These are phyloP conservation scores for Arxiozyma bovina DNA, from an alignment of 1,139 yeast species.

Conservation along the genomic window DNA sequence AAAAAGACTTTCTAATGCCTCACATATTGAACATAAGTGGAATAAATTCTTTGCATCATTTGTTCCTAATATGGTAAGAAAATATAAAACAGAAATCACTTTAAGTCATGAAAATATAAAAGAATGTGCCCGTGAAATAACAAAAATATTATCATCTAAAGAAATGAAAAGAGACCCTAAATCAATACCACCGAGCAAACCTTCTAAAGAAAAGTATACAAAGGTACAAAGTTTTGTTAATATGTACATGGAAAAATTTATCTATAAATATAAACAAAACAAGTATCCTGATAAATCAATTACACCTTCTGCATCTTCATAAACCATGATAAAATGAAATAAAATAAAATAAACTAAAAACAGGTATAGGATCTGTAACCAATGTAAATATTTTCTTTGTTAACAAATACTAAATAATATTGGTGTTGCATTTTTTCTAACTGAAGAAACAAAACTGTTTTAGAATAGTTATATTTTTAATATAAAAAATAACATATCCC, in stretches of 20 bases:
- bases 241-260: conserved; percentile 66
- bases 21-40: conserved; percentile 42
- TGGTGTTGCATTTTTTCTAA: neutral
- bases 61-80: conserved; percentile 72
- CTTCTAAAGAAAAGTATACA: conserved; percentile 53
- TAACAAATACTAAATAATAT: neutral
- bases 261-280: conserved; percentile 42
- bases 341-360: no score
- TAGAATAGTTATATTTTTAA: no score
- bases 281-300: conserved; percentile 14
- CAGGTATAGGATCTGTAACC: neutral
- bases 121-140: conserved; percentile 71
- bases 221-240: conserved; percentile 60
- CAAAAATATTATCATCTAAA: conserved; percentile 51
- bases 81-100: conserved; percentile 42
- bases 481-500: neutral
- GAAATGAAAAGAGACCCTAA: conserved; percentile 43
- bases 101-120: conserved; percentile 70
- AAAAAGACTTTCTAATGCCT: conserved; percentile 16
- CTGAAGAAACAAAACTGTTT: neutral
- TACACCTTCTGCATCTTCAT: conserved; percentile 1
- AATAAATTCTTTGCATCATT: conserved; percentile 55
- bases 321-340: neutral
- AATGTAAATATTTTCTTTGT: no score
- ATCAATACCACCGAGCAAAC: conserved; percentile 44